These are phyloP conservation scores for Boletus semigastroideus DNA, from an alignment of 1,284 basidiomycete species.

Conservation along the genomic window DNA sequence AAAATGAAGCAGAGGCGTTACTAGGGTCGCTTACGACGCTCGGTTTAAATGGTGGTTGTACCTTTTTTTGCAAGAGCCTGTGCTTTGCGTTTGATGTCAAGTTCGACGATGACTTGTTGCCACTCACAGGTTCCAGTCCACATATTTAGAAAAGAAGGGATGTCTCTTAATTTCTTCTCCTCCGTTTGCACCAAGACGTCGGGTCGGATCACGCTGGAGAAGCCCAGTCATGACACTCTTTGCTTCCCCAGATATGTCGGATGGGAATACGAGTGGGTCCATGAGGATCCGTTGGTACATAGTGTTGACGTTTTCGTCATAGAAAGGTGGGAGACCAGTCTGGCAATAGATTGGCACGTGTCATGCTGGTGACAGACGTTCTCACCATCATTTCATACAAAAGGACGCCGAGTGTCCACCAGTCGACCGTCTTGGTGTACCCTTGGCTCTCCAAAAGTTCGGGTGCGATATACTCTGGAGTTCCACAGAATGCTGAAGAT, in stretches of 20 bases:
- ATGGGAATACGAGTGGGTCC: constrained; percentile 92
- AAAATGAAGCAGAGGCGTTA: neutral
- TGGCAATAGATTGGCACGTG: constrained; percentile 32
- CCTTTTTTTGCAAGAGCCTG: constrained; percentile 90
- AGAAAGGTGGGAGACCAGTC: constrained; percentile 97
- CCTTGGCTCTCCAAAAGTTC: constrained; percentile 96
- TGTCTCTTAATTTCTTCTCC: constrained; percentile 97
- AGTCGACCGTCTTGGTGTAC: constrained; percentile 98
- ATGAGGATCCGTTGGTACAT: constrained; percentile 98
- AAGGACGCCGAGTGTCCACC: constrained; percentile 99
- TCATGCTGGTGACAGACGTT: neutral
- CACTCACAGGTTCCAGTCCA: constrained; percentile 81
- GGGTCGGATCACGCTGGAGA: constrained; percentile 85
- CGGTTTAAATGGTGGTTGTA: constrained; percentile 98
- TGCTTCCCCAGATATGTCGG: constrained; percentile 89
- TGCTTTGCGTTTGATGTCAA: constrained; percentile 8
- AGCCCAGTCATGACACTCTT: constrained; percentile 86
- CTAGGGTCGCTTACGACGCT: constrained; percentile 68
- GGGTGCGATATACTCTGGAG: constrained; percentile 96
- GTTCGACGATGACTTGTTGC: neutral
- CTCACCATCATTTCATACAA: constrained; percentile 96
- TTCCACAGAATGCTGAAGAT: constrained; percentile 91
- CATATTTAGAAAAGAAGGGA: constrained; percentile 92
- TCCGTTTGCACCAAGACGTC: constrained; percentile 87
- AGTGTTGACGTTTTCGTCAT: constrained; percentile 97